Evolutionary conservation across 129 eudicot genomes (phyloP).

Genomic region (Escallonia rubra): DNA sequence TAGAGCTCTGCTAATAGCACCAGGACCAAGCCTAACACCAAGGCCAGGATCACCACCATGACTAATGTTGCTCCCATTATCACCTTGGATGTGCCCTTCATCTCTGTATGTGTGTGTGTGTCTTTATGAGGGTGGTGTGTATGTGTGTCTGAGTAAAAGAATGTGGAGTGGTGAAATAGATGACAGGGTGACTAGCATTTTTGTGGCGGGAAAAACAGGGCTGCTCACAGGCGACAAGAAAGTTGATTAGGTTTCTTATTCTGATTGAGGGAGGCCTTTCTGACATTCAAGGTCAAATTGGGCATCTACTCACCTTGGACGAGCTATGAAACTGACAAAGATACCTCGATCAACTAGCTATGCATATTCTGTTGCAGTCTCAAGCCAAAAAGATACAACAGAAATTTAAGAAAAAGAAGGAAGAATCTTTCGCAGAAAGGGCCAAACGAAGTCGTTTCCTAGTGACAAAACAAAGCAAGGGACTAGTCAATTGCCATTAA

Average conservation of each 20-base stretch:
- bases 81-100: conserved; percentile 54
- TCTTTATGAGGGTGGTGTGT: not conserved
- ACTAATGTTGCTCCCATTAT: conserved; percentile 64
- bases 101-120: conserved; percentile 13
- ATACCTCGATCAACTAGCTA: not conserved
- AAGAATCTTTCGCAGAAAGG: not conserved
- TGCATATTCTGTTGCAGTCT: not conserved
- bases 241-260: not conserved
- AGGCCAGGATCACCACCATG: conserved; percentile 46
- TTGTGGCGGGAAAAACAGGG: conserved; percentile 23
- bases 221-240: too few species aligned
- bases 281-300: conserved; percentile 12
- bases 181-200: conserved; percentile 11
- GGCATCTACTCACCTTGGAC: conserved; percentile 4
- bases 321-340: not conserved
- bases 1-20: conserved; percentile 74
- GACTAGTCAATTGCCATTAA: too few species aligned
- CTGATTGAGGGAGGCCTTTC: not conserved
- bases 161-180: conserved; percentile 23
- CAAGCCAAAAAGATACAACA: not conserved
- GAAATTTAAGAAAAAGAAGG: not conserved
- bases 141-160: not conserved
- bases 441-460: not conserved
- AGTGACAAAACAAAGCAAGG: not conserved
- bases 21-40: conserved; percentile 49